Conservation (phyloP, 805 yeast species). For the Schwanniomyces yamadae region DNA sequence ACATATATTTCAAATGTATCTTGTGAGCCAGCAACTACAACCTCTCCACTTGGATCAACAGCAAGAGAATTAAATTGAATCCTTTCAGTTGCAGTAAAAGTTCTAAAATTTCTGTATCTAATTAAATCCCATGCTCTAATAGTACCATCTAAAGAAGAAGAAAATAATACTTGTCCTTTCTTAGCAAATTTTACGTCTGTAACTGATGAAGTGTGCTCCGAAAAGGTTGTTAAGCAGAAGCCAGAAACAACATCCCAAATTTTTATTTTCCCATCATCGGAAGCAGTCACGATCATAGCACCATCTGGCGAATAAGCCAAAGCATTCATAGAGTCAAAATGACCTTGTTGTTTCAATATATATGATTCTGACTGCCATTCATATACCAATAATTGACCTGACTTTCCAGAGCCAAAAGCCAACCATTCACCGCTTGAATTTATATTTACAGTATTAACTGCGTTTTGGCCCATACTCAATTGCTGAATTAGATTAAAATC, state of each 20-base stretch:
- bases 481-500: slow-evolving; percentile 78
- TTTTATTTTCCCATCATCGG: slow-evolving; percentile 95
- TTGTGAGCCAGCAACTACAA: slow-evolving; percentile 90
- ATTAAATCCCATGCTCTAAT: slow-evolving; percentile 96
- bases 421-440: slow-evolving; percentile 94
- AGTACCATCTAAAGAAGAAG: slow-evolving; percentile 93
- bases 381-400: slow-evolving; percentile 94
- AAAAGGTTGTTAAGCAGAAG: slow-evolving; percentile 87
- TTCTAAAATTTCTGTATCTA: slow-evolving; percentile 89
- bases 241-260: slow-evolving; percentile 95
- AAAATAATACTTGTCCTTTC: slow-evolving; percentile 85
- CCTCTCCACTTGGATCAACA: slow-evolving; percentile 96
- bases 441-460: slow-evolving; percentile 77
- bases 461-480: slow-evolving; percentile 86
- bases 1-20: slow-evolving; percentile 89
- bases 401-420: slow-evolving; percentile 85
- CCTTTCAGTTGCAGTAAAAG: slow-evolving; percentile 88
- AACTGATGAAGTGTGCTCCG: slow-evolving; percentile 86
- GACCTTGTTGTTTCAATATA: slow-evolving; percentile 94
- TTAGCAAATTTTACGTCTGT: slow-evolving; percentile 86
- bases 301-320: slow-evolving; percentile 94
- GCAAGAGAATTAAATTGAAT: slow-evolving; percentile 86
- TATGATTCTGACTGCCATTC: slow-evolving; percentile 99
- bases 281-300: slow-evolving; percentile 83
- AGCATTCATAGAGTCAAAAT: slow-evolving; percentile 85